Evolutionary conservation across 768 basidiomycete genomes (phyloP).

Genomic region (Phylloporus sp.): DNA sequence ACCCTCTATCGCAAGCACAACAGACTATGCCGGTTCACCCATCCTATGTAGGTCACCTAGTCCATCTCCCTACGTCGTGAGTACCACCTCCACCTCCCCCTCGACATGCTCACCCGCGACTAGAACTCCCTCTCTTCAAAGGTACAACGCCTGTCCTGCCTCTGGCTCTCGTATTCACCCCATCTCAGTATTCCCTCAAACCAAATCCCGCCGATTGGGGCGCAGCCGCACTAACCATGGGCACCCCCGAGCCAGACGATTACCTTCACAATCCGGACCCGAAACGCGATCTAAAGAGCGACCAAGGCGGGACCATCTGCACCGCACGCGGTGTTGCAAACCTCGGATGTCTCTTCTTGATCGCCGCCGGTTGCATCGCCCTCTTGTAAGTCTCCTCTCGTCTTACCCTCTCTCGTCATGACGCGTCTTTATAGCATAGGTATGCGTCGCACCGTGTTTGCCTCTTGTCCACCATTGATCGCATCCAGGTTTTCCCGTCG

Average conservation of each 20-base stretch:
- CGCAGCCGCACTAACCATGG: slow-evolving; percentile 38
- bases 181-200: slow-evolving; percentile 34
- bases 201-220: slow-evolving; percentile 48
- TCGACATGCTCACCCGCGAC: neutral
- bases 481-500: slow-evolving; percentile 43
- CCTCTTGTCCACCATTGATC: neutral
- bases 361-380: slow-evolving; percentile 43
- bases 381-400: slow-evolving; percentile 53
- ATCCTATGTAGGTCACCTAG: slow-evolving; percentile 21
- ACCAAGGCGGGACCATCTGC: slow-evolving; percentile 53
- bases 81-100: neutral
- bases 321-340: slow-evolving; percentile 62
- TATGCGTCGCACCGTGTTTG: neutral
- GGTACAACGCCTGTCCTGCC: slow-evolving; percentile 5
- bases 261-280: slow-evolving; percentile 62
- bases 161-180: neutral
- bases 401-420: neutral
- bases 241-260: slow-evolving; percentile 55
- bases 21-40: slow-evolving; percentile 10
- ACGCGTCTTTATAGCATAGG: slow-evolving; percentile 14
- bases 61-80: slow-evolving; percentile 26
- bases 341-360: slow-evolving; percentile 57
- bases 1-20: slow-evolving; percentile 17
- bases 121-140: slow-evolving; percentile 28
- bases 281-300: slow-evolving; percentile 46